Conservation (phyloP, 495 filamentous ascomycete genomes). For the Podospora pseudoanserina region DNA sequence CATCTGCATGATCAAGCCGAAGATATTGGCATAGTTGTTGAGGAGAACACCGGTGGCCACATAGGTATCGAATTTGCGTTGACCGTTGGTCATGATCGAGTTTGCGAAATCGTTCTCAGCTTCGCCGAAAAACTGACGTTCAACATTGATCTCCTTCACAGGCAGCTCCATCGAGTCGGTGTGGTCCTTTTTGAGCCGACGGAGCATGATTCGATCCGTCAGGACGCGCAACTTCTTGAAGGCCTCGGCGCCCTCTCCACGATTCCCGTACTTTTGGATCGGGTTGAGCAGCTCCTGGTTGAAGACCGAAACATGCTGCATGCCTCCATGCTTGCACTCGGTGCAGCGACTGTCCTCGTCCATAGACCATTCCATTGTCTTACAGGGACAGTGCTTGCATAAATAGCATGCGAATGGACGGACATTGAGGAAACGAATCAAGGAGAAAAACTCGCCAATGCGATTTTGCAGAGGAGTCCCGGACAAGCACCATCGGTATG, state of each 20-base stretch:
- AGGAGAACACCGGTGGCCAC: slow-evolving; percentile 90
- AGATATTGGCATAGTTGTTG: slow-evolving; percentile 92
- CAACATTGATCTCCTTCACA: slow-evolving; percentile 85
- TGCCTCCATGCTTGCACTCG: slow-evolving; percentile 60
- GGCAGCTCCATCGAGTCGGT: slow-evolving; percentile 92
- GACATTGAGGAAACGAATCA: slow-evolving; percentile 84
- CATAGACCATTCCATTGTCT: slow-evolving; percentile 78
- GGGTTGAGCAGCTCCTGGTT: slow-evolving; percentile 93
- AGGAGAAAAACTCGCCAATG: slow-evolving; percentile 95
- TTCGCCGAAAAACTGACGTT: slow-evolving; percentile 92
- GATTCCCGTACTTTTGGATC: slow-evolving; percentile 54
- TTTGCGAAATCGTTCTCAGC: slow-evolving; percentile 92
- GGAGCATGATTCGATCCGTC: slow-evolving; percentile 88
- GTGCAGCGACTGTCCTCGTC: slow-evolving; percentile 63
- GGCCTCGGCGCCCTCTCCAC: slow-evolving; percentile 57
- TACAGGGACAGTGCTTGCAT: slow-evolving; percentile 78
- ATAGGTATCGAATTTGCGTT: slow-evolving; percentile 88
- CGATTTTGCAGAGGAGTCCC: slow-evolving; percentile 95
- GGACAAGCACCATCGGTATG: slow-evolving; percentile 90
- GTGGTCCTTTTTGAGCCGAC: slow-evolving; percentile 87
- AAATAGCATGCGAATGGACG: slow-evolving; percentile 88
- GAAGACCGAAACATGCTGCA: slow-evolving; percentile 90
- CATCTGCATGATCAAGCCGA: slow-evolving; percentile 95
- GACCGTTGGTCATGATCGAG: slow-evolving; percentile 87
- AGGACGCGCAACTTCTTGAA: slow-evolving; percentile 78